Base-by-base conservation (phyloP, 2,329 filamentous ascomycete species). In the Atkinsonella hypoxylon region DNA sequence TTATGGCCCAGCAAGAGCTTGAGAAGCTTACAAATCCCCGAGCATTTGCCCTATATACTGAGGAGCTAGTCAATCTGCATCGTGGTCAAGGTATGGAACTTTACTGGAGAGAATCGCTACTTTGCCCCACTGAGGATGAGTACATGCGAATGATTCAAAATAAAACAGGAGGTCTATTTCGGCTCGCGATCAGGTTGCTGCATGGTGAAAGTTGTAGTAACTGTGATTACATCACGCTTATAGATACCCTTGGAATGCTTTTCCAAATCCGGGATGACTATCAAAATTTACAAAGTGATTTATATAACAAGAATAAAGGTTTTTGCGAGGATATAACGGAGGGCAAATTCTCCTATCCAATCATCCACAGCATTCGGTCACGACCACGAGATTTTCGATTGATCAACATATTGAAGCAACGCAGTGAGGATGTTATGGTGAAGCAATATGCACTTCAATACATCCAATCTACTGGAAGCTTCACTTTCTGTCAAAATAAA, bases 61-160 rank as follows among this genome's bases (percentile, higher is more conserved):
- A 90, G 53, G 87, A 90, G 67, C 73, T 91, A 31, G 66, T 88
- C 54, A 87, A 89, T 63, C 76, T 93, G 45, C 87, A 91, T 66
- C 73, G 85, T 20, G 87, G 87, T 13, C 87, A 91, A 67, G 86
- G 87, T 53, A 88, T 90, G 83, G 87, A 93, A 61, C 74, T 93
- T 34, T 89, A 85, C 69, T 93, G 87, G 87, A 76, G 85, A 51
- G 85, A 90, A 67, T 85, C 81, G 18, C 70, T 89, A 51, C 87
- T 81, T 20, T 89, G 85, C 65, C 87, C 87, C 6, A 84, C 77
- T 46, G 86, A 89, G 67, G 83, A 87, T 57, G 86, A 90, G 66
- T 91, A 91, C 66, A 75, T 90, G 17, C 83, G 89, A 63, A 90
- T 91, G 87, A 85, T 91, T 15, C 78, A 78, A 56, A 88, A 90